Evolutionary conservation across 2,329 filamentous ascomycete genomes (phyloP), one percentile per base, ranked within the genome.

Genomic region (Alternaria gansuensis): DNA sequence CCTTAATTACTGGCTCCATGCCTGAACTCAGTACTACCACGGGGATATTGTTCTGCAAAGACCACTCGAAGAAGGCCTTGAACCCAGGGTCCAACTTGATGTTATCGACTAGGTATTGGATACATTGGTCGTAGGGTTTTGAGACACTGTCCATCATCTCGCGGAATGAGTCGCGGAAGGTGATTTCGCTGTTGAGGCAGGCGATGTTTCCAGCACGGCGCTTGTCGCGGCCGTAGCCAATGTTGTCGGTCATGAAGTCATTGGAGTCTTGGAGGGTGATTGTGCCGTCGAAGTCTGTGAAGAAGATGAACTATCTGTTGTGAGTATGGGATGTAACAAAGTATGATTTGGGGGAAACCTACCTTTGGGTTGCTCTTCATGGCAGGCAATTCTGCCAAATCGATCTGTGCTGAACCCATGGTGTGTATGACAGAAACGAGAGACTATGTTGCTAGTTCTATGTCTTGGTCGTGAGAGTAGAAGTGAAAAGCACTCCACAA

Each of bases 241-340:
- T 85, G 79, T 91, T 95, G 82, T 98, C 95, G 57, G 93, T 97
- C 81, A 90, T 82, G 72, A 81, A 88, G 75, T 90, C 87, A 82
- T 90, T 89, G 80, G 84, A 88, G 78, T 90, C 87, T 72, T 87
- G 82, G 57, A 88, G 84, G 48, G 94, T 97, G 76, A 97, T 94
- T 53, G 93, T 98, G 73, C 95, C 95, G 80, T 99, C 95, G 76
- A 98, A 98, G 81, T 99, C 95, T 69, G 93, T 97, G 83, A 98
- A 98, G 86, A 99, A 97, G 83, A 99, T 93, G 82, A 92, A 91
- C 80, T 92, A 31, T 14, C 40, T 11, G 24, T 17, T 50, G 62
- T 75, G 48, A 71, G 64, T 50, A 54, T 9, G 39, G 14, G 60
- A 8, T 7, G 13, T 28, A 17, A 23, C 14, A 37, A 37, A 10